These are phyloP conservation scores for Starmerella potacharoeniae DNA, from an alignment of 805 yeast genomes.

Conservation along the genomic window DNA sequence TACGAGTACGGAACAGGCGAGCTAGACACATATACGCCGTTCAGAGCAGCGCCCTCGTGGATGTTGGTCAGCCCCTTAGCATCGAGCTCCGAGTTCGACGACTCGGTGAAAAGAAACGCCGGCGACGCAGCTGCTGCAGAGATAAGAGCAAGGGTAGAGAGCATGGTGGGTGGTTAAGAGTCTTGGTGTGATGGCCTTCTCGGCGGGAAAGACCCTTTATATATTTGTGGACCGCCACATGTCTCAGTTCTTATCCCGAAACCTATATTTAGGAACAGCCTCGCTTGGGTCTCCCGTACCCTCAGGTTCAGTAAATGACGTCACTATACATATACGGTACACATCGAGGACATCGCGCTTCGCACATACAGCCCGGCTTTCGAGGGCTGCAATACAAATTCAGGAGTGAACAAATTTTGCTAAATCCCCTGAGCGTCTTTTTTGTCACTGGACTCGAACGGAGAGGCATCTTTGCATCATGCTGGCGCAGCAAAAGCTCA, in stretches of 20 bases:
- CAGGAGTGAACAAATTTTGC: too few relatives aligned
- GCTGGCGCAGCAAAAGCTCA: too few relatives aligned
- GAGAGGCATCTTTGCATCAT: too few relatives aligned
- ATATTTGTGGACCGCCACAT: neutral
- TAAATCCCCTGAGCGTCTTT: too few relatives aligned
- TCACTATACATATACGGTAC: neutral
- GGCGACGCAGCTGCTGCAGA: neutral
- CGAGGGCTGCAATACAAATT: too few relatives aligned
- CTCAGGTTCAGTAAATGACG: neutral
- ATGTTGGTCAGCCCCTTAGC: neutral
- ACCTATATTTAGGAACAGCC: neutral
- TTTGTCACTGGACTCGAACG: too few relatives aligned
- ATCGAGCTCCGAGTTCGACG: neutral
- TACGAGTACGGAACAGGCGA: neutral
- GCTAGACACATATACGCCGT: neutral
- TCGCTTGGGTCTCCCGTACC: neutral
- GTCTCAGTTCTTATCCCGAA: neutral
- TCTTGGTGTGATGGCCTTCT: neutral
- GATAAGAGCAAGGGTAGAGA: neutral
- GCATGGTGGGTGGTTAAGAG: neutral
- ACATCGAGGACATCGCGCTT: too few relatives aligned
- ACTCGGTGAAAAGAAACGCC: neutral
- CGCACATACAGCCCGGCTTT: too few relatives aligned
- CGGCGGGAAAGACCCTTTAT: neutral
- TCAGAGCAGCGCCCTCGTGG: slow-evolving; percentile 6